A percentile compares a stretch with the other conserved stretches of the same genome.
These are phyloP conservation scores for Naganishia vaughanmartiniae DNA, from an alignment of 768 basidiomycete species.

Conservation along the genomic window DNA sequence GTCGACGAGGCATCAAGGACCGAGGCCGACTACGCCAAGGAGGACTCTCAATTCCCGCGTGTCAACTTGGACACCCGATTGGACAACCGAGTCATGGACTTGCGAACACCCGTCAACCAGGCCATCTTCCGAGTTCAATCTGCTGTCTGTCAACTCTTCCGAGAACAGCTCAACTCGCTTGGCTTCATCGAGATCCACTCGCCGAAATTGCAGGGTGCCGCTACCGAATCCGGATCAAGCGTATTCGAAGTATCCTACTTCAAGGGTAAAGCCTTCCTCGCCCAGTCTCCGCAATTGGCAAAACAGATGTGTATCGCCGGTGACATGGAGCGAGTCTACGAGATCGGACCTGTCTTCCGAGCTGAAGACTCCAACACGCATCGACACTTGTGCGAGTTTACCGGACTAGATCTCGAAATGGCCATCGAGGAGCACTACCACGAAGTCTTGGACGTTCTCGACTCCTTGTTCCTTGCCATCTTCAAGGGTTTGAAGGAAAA, in stretches of 20 bases:
- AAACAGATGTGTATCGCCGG: slow-evolving; percentile 99
- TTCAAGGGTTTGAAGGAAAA: slow-evolving; percentile 77
- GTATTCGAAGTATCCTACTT: slow-evolving; percentile 99
- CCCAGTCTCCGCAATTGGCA: slow-evolving; percentile 93
- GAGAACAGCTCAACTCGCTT: slow-evolving; percentile 68
- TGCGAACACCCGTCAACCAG: slow-evolving; percentile 94
- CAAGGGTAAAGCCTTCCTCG: slow-evolving; percentile 91
- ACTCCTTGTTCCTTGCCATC: slow-evolving; percentile 77
- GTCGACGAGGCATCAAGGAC: slow-evolving; percentile 87
- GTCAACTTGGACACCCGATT: slow-evolving; percentile 91
- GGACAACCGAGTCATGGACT: slow-evolving; percentile 88
- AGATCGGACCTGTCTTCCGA: slow-evolving; percentile 88
- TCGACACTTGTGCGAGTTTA: slow-evolving; percentile 96
- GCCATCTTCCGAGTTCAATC: slow-evolving; percentile 90
- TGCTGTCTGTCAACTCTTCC: slow-evolving; percentile 83
- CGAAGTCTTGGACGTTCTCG: slow-evolving; percentile 90
- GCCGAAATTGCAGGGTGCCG: slow-evolving; percentile 93
- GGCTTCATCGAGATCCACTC: slow-evolving; percentile 94
- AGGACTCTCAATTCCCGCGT: slow-evolving; percentile 57
- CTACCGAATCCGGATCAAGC: slow-evolving; percentile 92
- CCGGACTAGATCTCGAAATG: slow-evolving; percentile 99
- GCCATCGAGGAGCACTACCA: slow-evolving; percentile 97
- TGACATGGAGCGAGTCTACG: slow-evolving; percentile 96
- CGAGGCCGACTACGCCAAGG: slow-evolving; percentile 66
- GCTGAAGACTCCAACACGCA: slow-evolving; percentile 97